Evolutionary conservation across 345 rosid genomes (phyloP).

Genomic region (Lepidium africanum): DNA sequence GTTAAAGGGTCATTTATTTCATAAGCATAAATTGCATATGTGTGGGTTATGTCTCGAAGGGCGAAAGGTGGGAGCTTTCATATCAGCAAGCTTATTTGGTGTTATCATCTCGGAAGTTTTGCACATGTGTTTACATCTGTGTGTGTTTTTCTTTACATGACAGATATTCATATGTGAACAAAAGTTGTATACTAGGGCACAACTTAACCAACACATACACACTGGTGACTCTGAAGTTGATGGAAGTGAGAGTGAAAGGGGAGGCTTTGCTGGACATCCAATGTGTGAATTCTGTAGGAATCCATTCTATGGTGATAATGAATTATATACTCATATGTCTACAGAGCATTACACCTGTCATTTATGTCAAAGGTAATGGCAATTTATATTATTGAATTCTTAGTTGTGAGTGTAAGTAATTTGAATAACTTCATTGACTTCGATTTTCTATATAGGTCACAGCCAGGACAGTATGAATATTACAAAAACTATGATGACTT

Average conservation of each 20-base stretch:
- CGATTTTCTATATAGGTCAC: conserved; percentile 50
- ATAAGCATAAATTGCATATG: conserved; percentile 70
- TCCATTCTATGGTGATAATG: conserved; percentile 94
- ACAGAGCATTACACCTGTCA: conserved; percentile 89
- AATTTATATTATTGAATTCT: background rate
- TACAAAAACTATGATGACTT: conserved; percentile 86
- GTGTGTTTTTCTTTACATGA: background rate
- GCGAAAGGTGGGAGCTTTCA: conserved; percentile 52
- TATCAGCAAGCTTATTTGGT: background rate
- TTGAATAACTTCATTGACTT: background rate
- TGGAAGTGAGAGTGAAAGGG: conserved; percentile 93
- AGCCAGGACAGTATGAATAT: conserved; percentile 84
- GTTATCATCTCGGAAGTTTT: background rate
- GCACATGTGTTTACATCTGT: background rate
- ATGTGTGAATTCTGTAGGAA: conserved; percentile 81
- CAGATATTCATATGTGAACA: conserved; percentile 96
- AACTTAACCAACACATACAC: conserved; percentile 72
- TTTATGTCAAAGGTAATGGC: conserved; percentile 76
- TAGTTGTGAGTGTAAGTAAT: background rate
- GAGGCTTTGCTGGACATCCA: conserved; percentile 95
- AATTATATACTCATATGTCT: conserved; percentile 82
- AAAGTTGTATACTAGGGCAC: conserved; percentile 72
- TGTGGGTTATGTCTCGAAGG: conserved; percentile 93
- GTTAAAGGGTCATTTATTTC: conserved; percentile 89
- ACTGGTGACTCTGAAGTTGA: conserved; percentile 95